Percentiles rank a stretch among this genome's conserved stretches.
Evolutionary conservation across 345 rosid species (phyloP).

Genomic region (Melaleuca alternifolia): DNA sequence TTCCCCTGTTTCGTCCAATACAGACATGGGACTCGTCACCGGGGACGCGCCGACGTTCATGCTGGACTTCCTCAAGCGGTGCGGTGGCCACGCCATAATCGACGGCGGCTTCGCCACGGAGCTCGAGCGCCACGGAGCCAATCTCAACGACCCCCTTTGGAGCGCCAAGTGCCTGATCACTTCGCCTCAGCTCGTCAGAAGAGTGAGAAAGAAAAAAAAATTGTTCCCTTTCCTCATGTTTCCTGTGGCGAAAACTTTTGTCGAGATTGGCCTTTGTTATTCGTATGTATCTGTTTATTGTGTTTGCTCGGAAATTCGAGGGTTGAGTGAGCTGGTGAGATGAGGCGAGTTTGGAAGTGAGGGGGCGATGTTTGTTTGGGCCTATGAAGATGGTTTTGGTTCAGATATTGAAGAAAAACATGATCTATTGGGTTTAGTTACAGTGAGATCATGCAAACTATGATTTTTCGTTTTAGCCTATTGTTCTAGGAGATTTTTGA

Average conservation of each 20-base stretch:
- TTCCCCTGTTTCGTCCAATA: background rate
- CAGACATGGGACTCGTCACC: background rate
- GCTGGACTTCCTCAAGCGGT: slow-evolving; percentile 47
- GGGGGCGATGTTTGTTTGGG: background rate
- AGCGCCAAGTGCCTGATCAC: slow-evolving; percentile 83
- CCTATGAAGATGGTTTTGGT: background rate
- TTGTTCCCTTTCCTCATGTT: background rate
- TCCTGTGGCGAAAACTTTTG: background rate
- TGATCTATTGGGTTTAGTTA: background rate
- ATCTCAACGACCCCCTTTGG: slow-evolving; percentile 93
- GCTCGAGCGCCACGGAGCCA: slow-evolving; percentile 79
- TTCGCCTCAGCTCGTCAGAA: slow-evolving; percentile 74
- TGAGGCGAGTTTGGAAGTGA: background rate
- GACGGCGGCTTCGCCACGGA: slow-evolving; percentile 96
- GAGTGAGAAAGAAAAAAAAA: slow-evolving; percentile 24
- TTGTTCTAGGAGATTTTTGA: background rate
- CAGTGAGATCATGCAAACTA: background rate
- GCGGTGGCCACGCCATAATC: slow-evolving; percentile 71
- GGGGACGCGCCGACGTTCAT: slow-evolving; percentile 4
- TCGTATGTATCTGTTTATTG: background rate
- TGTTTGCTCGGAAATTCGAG: background rate
- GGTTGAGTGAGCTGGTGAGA: background rate
- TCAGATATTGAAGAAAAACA: background rate
- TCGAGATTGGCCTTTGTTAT: background rate
- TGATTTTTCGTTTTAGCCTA: background rate